Evolutionary conservation across 768 basidiomycete species (phyloP), one percentile per base, ranked within the genome.

Genomic region (Leucocoprinus leucothites): DNA sequence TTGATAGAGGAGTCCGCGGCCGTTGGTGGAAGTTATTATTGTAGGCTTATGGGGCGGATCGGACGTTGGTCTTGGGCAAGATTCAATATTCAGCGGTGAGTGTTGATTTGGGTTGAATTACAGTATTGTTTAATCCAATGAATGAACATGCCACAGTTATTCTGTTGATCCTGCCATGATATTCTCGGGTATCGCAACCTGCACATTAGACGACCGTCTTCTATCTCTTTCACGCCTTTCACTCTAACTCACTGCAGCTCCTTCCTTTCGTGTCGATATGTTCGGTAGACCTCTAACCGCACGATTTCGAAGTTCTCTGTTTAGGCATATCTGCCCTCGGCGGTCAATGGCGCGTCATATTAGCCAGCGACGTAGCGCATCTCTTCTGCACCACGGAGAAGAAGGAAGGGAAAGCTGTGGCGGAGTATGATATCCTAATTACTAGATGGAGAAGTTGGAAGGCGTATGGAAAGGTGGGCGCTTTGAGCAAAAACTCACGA

Each of bases 361-460:
- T 95, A 46, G 93, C 92, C 0, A 78, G 80, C 55, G 94, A 96
- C 54, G 87, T 93, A 19, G 95, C 94, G 0, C 94, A 96, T 65
- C 79, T 96, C 47, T 89, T 95, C n/a, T n/a, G n/a, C n/a, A n/a
- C n/a, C n/a, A n/a, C n/a, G n/a, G 49, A 65, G 8, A 56, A 58
- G 36, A 57, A 71, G 13, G 81, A 81, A 60, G 69, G 69, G 1
- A 72, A 73, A 21, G 64, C 57, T 4, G 72, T 85, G 0, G 69
- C 68, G 0, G 71, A 77, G 19, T 83, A 81, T n/a, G 91, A 95
- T 66, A 74, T 93, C 0, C 76, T 87, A 16, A 72, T 97, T 16
- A 85, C 88, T 9, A 73, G 81, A 56, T 86, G 79, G 68, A 71
- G 93, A 31, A 74, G 76, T 56, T 93, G 93, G 2, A 69, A 71